phyloP scores from a whole-genome alignment of 139 green algal genomes.

The Yamagishiella unicocca region DNA sequence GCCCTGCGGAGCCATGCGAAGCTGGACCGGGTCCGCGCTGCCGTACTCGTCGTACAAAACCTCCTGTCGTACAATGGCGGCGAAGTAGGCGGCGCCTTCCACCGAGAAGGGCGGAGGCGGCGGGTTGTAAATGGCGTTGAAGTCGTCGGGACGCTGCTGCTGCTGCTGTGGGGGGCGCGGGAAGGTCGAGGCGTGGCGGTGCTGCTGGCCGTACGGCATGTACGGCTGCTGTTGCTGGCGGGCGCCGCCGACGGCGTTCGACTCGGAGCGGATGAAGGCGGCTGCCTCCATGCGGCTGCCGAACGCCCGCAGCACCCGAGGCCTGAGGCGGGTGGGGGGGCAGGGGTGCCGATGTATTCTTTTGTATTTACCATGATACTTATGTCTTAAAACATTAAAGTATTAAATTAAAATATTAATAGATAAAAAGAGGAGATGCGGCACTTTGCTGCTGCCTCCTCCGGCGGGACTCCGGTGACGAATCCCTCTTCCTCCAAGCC shows the following conservation, averaged over 20 bases:
- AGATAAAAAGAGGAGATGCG: too few species aligned
- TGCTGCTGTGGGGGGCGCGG: too few species aligned
- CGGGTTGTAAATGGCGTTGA: background rate
- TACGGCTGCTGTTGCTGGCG: background rate
- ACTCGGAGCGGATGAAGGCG: conserved; percentile 5
- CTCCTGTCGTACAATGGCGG: conserved; percentile 30
- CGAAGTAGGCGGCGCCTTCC: background rate
- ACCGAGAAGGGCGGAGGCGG: conserved; percentile 28
- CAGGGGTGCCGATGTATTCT: background rate
- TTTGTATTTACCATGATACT: too few species aligned
- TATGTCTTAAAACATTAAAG: too few species aligned
- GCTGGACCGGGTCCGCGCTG: background rate
- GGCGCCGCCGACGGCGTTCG: background rate
- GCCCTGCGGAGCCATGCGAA: background rate
- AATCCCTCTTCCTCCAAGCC: too few species aligned
- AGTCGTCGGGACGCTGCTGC: background rate
- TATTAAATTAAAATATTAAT: too few species aligned
- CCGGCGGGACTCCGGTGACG: too few species aligned
- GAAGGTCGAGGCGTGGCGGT: too few species aligned
- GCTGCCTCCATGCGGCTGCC: background rate
- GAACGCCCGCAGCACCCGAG: conserved; percentile 18
- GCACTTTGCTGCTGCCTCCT: too few species aligned
- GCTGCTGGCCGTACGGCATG: too few species aligned
- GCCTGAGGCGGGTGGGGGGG: background rate
- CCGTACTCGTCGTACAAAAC: conserved; percentile 31